Percentiles rank a stretch among this genome's conserved stretches.
Evolutionary conservation across 768 basidiomycete species (phyloP).

Genomic region (Rhodosporidiobolus sp.): DNA sequence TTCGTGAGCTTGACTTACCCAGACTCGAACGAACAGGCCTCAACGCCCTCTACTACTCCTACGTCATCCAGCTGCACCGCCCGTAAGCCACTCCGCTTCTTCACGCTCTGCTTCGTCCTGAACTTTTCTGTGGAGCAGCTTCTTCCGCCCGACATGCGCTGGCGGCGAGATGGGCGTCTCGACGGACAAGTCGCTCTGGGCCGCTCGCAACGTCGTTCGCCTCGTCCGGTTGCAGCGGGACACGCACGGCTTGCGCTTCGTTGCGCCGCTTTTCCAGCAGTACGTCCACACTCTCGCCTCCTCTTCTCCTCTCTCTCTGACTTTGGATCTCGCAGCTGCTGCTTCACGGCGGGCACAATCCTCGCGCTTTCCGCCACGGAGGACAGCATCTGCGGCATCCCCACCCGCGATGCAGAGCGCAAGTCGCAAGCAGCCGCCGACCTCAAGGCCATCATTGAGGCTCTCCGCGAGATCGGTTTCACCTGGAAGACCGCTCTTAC

Average conservation of each 20-base stretch:
- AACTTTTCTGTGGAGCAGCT: neutral
- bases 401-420: neutral
- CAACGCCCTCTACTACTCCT: neutral
- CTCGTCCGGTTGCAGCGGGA: neutral
- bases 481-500: conserved; percentile 8
- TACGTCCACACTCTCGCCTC: neutral
- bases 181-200: neutral
- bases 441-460: neutral
- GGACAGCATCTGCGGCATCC: neutral
- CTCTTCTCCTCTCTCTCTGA: neutral
- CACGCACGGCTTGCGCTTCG: neutral
- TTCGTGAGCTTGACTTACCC: neutral
- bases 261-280: neutral
- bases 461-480: neutral
- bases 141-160: neutral
- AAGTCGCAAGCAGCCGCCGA: neutral
- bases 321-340: neutral
- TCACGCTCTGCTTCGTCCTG: neutral
- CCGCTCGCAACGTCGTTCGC: neutral
- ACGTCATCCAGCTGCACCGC: neutral
- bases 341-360: conserved; percentile 15
- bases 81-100: neutral
- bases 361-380: conserved; percentile 15
- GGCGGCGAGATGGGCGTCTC: neutral
- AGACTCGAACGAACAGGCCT: no score